Evolutionary conservation across 2,329 filamentous ascomycete genomes (phyloP).

Genomic region (Akanthomyces uredinophilus): DNA sequence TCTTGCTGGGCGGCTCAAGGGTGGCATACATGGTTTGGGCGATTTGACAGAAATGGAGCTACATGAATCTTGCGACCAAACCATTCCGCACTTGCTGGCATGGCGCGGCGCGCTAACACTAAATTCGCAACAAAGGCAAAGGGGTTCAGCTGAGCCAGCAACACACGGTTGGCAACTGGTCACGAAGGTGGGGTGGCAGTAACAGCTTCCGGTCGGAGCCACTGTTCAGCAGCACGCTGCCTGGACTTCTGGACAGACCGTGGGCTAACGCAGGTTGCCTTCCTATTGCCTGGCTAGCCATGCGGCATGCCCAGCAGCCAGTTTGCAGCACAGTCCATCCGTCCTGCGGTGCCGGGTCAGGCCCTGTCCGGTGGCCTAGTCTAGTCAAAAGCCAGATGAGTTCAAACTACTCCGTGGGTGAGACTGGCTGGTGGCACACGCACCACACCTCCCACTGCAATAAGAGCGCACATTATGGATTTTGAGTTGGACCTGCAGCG

Average conservation of each 20-base stretch:
- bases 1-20: constrained; percentile 9
- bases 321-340: not conserved
- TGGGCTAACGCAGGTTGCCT: not conserved
- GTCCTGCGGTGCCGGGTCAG: not conserved
- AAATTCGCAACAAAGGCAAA: constrained; percentile 10
- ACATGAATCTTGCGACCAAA: constrained; percentile 14
- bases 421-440: constrained; percentile 2
- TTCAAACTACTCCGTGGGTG: no score
- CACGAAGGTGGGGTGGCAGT: constrained; percentile 13
- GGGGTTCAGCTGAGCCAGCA: constrained; percentile 15
- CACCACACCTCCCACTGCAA: not conserved
- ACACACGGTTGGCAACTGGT: constrained; percentile 10
- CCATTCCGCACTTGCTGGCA: constrained; percentile 12
- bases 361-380: not conserved
- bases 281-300: not conserved
- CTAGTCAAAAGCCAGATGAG: not conserved
- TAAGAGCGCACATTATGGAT: not conserved
- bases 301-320: not conserved
- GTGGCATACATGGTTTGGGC: constrained; percentile 7
- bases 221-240: constrained; percentile 6
- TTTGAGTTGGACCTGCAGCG: constrained; percentile 9
- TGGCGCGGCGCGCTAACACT: constrained; percentile 11
- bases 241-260: not conserved
- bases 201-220: constrained; percentile 8
- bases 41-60: constrained; percentile 12